A percentile compares a stretch with the other conserved stretches of the same genome.
Evolutionary conservation across 495 filamentous ascomycete genomes (phyloP).

Genomic region (Antarctomyces pellizariae): DNA sequence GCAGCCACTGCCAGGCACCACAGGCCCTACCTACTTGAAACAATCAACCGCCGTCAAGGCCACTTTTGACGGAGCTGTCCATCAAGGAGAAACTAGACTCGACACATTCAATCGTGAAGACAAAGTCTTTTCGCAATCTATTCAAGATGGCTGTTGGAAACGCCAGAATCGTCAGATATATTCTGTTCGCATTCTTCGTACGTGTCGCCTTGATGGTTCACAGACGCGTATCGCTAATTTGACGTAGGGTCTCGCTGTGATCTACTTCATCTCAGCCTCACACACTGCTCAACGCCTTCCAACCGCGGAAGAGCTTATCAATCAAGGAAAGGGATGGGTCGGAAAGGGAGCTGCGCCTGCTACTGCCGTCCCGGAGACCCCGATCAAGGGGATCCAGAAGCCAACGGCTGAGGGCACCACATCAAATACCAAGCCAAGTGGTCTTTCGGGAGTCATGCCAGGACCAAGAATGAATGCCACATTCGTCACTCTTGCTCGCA

Average conservation of each 20-base stretch:
- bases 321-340: constrained; percentile 5
- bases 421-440: constrained; percentile 11
- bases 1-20: too few species aligned
- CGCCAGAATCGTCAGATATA: constrained; percentile 61
- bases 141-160: constrained; percentile 41
- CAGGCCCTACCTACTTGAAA: too few species aligned
- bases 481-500: constrained; percentile 86
- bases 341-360: constrained; percentile 9
- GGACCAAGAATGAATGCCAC: constrained; percentile 77
- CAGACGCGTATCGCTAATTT: constrained; percentile 2
- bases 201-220: constrained; percentile 19
- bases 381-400: constrained; percentile 3
- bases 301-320: constrained; percentile 9
- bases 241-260: constrained; percentile 39
- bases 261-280: constrained; percentile 64
- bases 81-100: too few species aligned
- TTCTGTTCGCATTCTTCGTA: constrained; percentile 72
- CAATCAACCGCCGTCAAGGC: too few species aligned
- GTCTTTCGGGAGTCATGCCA: constrained; percentile 25
- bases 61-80: too few species aligned
- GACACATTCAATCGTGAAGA: too few species aligned
- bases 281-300: constrained; percentile 16
- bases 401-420: constrained; percentile 7
- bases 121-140: too few species aligned
- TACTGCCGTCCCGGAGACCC: constrained; percentile 8